phyloP scores from a whole-genome alignment of 2,329 filamentous ascomycete species.

The Microcera coccophila region DNA sequence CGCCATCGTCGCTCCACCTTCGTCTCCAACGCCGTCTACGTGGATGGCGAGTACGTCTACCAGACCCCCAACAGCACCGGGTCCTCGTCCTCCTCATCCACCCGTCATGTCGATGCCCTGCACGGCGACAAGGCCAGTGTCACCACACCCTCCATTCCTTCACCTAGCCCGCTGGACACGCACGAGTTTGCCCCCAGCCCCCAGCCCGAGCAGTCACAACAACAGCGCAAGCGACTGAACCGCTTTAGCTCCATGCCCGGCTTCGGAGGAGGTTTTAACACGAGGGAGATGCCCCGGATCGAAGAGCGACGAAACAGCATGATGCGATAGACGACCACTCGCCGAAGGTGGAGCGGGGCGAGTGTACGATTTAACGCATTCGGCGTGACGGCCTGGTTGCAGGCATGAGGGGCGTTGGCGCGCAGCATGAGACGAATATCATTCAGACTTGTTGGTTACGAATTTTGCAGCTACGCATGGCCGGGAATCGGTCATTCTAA shows the following conservation, averaged over 20 bases:
- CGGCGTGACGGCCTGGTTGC: not conserved
- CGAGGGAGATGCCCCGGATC: constrained; percentile 33
- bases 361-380: constrained; percentile 3
- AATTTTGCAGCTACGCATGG: not conserved
- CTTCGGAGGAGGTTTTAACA: constrained; percentile 41
- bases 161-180: not conserved
- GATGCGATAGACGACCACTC: constrained; percentile 32
- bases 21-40: constrained; percentile 82
- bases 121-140: constrained; percentile 32
- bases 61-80: constrained; percentile 58
- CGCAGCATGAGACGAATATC: not conserved
- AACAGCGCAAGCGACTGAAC: constrained; percentile 49
- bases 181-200: not conserved
- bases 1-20: constrained; percentile 84
- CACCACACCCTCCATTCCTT: constrained; percentile 15
- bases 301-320: constrained; percentile 43
- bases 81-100: constrained; percentile 47
- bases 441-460: not conserved
- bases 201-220: constrained; percentile 5
- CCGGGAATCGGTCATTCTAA: not conserved
- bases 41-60: constrained; percentile 94
- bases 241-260: constrained; percentile 55
- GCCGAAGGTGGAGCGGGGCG: constrained; percentile 2
- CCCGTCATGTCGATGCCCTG: constrained; percentile 37
- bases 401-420: not conserved